phyloP scores from a whole-genome alignment of 2,329 filamentous ascomycete genomes.

The Fusarium nodosum region DNA sequence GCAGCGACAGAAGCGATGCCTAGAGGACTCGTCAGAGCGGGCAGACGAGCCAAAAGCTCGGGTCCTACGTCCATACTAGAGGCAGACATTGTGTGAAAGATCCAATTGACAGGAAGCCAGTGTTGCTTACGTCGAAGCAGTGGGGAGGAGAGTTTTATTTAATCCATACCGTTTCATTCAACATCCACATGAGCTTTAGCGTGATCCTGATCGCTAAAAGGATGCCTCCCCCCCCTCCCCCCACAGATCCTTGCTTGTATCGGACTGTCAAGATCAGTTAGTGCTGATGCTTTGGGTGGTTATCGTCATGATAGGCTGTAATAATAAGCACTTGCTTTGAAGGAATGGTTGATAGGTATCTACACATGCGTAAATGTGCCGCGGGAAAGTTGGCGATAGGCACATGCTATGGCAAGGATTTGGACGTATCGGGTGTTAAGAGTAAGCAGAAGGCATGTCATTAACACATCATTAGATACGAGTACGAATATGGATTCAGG shows the following conservation, averaged over 20 bases:
- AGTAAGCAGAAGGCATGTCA: background rate
- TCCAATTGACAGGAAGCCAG: too few relatives aligned
- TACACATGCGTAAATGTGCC: background rate
- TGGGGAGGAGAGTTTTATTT: constrained; percentile 10
- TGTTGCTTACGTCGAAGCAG: background rate
- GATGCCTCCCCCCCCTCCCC: too few relatives aligned
- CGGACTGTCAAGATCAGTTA: background rate
- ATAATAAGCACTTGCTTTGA: background rate
- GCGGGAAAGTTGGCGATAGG: background rate
- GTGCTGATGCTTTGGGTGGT: background rate
- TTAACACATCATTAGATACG: background rate
- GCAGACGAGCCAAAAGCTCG: constrained; percentile 19
- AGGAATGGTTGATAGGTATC: background rate
- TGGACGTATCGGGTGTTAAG: background rate
- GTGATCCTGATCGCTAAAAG: constrained; percentile 1
- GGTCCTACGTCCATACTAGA: constrained; percentile 4
- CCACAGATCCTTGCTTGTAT: background rate
- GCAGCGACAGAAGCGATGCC: constrained; percentile 15
- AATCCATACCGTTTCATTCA: constrained; percentile 6
- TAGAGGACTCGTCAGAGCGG: constrained; percentile 27
- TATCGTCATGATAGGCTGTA: background rate
- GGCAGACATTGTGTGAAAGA: constrained; percentile 8
- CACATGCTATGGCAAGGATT: background rate
- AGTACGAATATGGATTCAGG: background rate
- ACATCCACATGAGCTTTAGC: constrained; percentile 1